phyloP scores from a whole-genome alignment of 371 early-diverging fungal species.

The Mortierella sp. region DNA sequence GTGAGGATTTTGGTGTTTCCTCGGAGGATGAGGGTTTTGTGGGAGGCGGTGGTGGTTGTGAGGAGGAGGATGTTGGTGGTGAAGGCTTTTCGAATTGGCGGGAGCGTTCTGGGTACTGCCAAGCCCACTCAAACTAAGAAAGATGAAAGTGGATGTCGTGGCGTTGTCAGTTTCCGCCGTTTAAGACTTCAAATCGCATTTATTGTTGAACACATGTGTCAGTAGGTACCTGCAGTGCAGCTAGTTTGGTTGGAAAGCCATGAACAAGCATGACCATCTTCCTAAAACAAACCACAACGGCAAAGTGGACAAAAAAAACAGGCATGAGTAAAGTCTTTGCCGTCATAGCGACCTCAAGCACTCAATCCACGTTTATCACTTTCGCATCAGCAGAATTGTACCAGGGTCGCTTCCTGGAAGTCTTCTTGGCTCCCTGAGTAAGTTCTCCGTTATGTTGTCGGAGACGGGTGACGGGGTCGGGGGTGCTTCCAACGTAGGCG shows the following conservation, averaged over 20 bases:
- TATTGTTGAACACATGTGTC: not conserved
- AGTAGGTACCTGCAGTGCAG: slow-evolving; percentile 65
- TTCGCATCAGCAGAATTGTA: slow-evolving; percentile 5
- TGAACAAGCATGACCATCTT: slow-evolving; percentile 68
- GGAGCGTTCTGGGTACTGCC: slow-evolving; percentile 72
- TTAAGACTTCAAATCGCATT: not conserved
- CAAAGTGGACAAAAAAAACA: not conserved
- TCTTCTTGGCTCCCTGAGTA: slow-evolving; percentile 73
- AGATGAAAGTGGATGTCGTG: not conserved
- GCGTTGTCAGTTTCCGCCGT: not conserved
- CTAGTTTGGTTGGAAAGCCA: slow-evolving; percentile 69
- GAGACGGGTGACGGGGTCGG: slow-evolving; percentile 68
- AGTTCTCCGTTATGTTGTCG: slow-evolving; percentile 77
- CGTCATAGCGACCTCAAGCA: too few species aligned
- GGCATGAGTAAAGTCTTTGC: not conserved
- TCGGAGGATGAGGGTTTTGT: not conserved
- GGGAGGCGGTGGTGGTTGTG: not conserved
- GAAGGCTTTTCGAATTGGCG: slow-evolving; percentile 60
- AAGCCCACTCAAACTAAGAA: slow-evolving; percentile 76
- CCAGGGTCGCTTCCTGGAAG: slow-evolving; percentile 70
- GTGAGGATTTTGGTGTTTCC: not conserved
- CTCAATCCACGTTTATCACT: too few species aligned
- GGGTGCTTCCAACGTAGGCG: slow-evolving; percentile 76
- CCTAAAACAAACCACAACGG: slow-evolving; percentile 34
- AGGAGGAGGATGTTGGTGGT: not conserved